Base-by-base conservation (phyloP, 345 rosid species). In the Triadica sebifera region DNA sequence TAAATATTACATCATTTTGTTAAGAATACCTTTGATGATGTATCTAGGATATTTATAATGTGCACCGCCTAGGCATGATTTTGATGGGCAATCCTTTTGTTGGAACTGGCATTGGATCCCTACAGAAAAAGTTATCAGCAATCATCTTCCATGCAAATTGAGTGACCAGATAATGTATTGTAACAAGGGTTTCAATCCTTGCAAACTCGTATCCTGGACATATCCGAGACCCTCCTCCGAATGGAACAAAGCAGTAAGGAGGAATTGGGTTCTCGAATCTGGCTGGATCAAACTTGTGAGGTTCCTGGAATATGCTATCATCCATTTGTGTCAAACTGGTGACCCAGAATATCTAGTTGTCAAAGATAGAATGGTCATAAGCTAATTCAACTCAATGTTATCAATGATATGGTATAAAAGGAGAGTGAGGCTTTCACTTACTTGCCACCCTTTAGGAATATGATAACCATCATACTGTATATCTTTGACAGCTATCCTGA, bases 121-220 rank as follows among this genome's bases (percentile, higher is more conserved):
- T 81, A n/a, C 39, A 38, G 72, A 85, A 81, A 45, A 4, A 75
- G 41, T 76, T 77, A 75, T 82, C 89, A 3, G 84, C 71, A 2
- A 29, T 29, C 34, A 29, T 29, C 34, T 29, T 29, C 34, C 34
- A 29, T 29, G 34, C 2, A 29, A 29, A 43, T 43, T 43, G 81
- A 65, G 87, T 87, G 52, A 88, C 81, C 52, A 88, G 81, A 69
- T 80, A 76, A 77, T 87, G 91, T 70, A 85, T 77, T 0, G 80
- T 45, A 38, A 84, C 81, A 0, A 86, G 84, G 22, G 81, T 83
- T 80, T 88, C 89, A 8, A 83, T 77, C 84, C 81, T 83, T 34
- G 87, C 89, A 75, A 86, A 82, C 73, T 84, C 88, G 6, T 75
- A 64, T 69, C 89, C 86, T n/a, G 92, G 89, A 79, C 92, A 85